These are phyloP conservation scores for Limtongia smithiae DNA, from an alignment of 805 yeast species.

Conservation along the genomic window DNA sequence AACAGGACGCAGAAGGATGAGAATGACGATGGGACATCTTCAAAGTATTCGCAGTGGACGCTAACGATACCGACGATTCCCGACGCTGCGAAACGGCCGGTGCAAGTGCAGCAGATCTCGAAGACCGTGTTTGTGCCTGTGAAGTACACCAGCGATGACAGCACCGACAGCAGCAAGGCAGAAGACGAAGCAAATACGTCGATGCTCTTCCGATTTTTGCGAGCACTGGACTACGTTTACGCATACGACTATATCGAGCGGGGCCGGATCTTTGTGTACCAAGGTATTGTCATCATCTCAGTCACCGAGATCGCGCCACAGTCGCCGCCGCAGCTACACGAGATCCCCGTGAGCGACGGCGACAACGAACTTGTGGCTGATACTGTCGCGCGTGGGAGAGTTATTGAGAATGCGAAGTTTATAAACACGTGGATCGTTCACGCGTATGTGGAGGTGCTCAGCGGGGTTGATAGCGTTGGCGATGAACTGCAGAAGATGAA, in stretches of 20 bases:
- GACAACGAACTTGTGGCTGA: conserved; percentile 15
- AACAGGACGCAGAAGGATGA: neutral
- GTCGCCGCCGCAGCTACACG: conserved; percentile 15
- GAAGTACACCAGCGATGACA: neutral
- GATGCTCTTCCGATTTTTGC: conserved; percentile 12
- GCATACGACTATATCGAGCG: conserved; percentile 23
- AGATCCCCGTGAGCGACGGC: conserved; percentile 10
- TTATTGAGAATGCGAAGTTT: conserved; percentile 12
- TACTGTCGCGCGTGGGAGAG: conserved; percentile 14
- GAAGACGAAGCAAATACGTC: conserved; percentile 5
- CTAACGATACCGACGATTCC: conserved; percentile 39
- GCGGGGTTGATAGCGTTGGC: conserved; percentile 14
- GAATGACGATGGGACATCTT: neutral
- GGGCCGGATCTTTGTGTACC: conserved; percentile 20
- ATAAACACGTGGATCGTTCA: conserved; percentile 22
- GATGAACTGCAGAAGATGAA: conserved; percentile 18
- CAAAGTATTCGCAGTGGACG: conserved; percentile 34
- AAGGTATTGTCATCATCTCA: conserved; percentile 14
- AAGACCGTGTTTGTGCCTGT: conserved; percentile 2
- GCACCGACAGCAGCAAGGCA: neutral
- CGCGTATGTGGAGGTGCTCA: conserved; percentile 23
- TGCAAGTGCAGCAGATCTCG: conserved; percentile 18
- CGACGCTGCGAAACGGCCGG: conserved; percentile 39
- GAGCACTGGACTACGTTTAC: conserved; percentile 25
- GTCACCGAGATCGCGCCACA: conserved; percentile 20